These are phyloP conservation scores for Thalia dealbata DNA, from an alignment of 176 grass and related monocot genomes.

Conservation along the genomic window DNA sequence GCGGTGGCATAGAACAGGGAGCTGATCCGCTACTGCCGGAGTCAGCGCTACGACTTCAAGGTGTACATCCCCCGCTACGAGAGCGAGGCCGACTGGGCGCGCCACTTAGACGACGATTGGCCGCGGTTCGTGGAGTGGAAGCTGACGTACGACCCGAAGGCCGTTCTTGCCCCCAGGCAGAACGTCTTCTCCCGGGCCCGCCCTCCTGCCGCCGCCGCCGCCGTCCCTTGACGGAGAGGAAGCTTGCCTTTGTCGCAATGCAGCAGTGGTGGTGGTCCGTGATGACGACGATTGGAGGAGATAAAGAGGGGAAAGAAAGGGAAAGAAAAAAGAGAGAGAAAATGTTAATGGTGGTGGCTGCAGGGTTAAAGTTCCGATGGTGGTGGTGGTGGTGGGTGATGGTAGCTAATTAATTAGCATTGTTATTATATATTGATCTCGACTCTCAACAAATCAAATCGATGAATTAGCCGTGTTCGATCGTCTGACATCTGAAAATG, in stretches of 20 bases:
- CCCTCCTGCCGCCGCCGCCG: neutral
- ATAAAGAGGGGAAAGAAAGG: neutral
- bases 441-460: neutral
- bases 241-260: neutral
- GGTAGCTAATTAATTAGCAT: no score
- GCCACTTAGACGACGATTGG: slow-evolving; percentile 68
- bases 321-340: neutral
- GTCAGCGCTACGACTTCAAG: slow-evolving; percentile 80
- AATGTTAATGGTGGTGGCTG: neutral
- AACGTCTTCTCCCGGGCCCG: slow-evolving; percentile 50
- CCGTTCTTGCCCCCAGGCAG: slow-evolving; percentile 71
- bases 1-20: slow-evolving; percentile 61
- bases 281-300: neutral
- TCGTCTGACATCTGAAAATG: neutral
- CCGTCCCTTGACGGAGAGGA: neutral
- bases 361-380: neutral
- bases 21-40: slow-evolving; percentile 41
- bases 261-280: neutral
- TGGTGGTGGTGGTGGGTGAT: slow-evolving; percentile 7
- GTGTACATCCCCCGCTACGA: slow-evolving; percentile 67
- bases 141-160: slow-evolving; percentile 57
- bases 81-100: slow-evolving; percentile 43
- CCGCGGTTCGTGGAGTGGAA: slow-evolving; percentile 52
- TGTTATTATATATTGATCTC: neutral
- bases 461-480: neutral